Evolutionary conservation across 441 rosid species (phyloP).

Genomic region (Cnidoscolus chayamansa): DNA sequence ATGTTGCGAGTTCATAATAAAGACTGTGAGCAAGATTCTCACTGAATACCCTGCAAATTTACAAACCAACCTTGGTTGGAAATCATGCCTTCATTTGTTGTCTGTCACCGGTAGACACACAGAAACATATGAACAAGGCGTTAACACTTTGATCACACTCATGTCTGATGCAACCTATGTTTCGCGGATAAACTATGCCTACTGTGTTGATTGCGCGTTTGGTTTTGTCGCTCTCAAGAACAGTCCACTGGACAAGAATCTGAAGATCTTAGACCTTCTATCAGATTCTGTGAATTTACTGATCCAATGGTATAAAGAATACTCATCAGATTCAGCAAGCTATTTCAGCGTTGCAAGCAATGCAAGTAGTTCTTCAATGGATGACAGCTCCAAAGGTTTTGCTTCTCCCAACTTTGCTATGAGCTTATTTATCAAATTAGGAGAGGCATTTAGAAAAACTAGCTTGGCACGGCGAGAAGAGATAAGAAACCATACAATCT

Average conservation of each 20-base stretch:
- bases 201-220: conserved; percentile 73
- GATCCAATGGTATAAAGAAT: conserved; percentile 52
- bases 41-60: conserved; percentile 53
- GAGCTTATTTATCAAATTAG: conserved; percentile 62
- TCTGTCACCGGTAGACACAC: conserved; percentile 66
- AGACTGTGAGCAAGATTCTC: conserved; percentile 56
- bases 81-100: conserved; percentile 63
- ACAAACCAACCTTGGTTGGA: conserved; percentile 75
- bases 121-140: conserved; percentile 67
- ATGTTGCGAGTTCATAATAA: conserved; percentile 51
- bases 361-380: conserved; percentile 47
- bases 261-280: conserved; percentile 63
- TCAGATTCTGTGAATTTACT: conserved; percentile 56
- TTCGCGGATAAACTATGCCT: conserved; percentile 52
- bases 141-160: conserved; percentile 57
- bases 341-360: conserved; percentile 40
- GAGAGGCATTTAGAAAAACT: conserved; percentile 76
- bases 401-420: conserved; percentile 35
- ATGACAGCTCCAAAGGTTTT: conserved; percentile 36
- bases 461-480: conserved; percentile 78
- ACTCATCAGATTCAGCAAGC: conserved; percentile 39
- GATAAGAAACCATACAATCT: conserved; percentile 66
- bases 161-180: conserved; percentile 51
- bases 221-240: conserved; percentile 69
- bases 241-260: conserved; percentile 71